phyloP scores from a whole-genome alignment of 2,329 filamentous ascomycete species.

The Fusarium liriodendri region DNA sequence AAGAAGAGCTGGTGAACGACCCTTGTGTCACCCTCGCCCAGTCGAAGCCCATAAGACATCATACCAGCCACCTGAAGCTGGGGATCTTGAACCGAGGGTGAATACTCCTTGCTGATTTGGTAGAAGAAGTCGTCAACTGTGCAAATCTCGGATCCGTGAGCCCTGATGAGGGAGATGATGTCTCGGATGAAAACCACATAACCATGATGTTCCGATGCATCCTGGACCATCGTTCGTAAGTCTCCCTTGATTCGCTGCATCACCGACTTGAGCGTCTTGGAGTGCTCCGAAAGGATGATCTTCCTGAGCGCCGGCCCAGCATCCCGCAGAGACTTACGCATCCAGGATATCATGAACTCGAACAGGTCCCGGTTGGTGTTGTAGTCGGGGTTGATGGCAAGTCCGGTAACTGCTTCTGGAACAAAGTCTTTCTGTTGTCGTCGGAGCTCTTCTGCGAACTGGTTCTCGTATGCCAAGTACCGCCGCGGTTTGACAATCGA shows the following conservation, averaged over 20 bases:
- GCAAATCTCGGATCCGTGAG: slow-evolving; percentile 65
- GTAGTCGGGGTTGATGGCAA: slow-evolving; percentile 58
- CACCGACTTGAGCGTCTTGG: slow-evolving; percentile 55
- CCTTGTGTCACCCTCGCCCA: slow-evolving; percentile 63
- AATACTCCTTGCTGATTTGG: slow-evolving; percentile 66
- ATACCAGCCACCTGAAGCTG: slow-evolving; percentile 67
- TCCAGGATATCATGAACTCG: slow-evolving; percentile 58
- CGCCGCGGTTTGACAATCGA: slow-evolving; percentile 62
- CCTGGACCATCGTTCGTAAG: slow-evolving; percentile 52
- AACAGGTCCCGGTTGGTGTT: slow-evolving; percentile 61
- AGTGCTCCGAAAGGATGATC: slow-evolving; percentile 54
- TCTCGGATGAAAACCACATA: slow-evolving; percentile 65
- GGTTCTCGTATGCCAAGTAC: slow-evolving; percentile 60
- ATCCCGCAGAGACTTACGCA: slow-evolving; percentile 61
- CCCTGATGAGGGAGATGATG: slow-evolving; percentile 65
- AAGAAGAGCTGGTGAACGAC: slow-evolving; percentile 64
- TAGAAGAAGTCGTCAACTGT: slow-evolving; percentile 67
- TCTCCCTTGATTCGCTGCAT: slow-evolving; percentile 68
- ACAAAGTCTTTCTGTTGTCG: slow-evolving; percentile 57
- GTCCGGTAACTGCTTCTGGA: slow-evolving; percentile 51
- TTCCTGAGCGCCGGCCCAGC: slow-evolving; percentile 50
- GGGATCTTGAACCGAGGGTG: slow-evolving; percentile 65
- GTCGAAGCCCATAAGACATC: slow-evolving; percentile 65
- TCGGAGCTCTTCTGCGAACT: slow-evolving; percentile 60
- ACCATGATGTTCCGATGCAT: slow-evolving; percentile 55